Conservation (phyloP, 1,284 basidiomycete species). For the Ganoderma sinense region DNA sequence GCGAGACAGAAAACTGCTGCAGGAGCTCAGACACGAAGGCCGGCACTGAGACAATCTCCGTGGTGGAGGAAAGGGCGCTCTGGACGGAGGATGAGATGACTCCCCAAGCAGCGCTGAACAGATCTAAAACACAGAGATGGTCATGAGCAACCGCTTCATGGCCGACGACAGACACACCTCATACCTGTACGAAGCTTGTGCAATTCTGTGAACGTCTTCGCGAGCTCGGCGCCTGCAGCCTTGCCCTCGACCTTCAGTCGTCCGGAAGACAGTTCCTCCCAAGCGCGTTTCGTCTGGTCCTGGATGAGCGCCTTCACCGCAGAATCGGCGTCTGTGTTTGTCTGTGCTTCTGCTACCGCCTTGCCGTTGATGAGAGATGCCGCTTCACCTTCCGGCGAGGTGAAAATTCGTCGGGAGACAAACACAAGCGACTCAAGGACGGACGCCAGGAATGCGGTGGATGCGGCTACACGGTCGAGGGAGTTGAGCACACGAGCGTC, state of each 20-base stretch:
- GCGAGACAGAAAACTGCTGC: constrained; percentile 47
- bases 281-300: constrained; percentile 56
- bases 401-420: constrained; percentile 52
- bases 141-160: constrained; percentile 9
- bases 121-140: constrained; percentile 34
- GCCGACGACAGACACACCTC: constrained; percentile 18
- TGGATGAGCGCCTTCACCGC: constrained; percentile 43
- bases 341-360: not conserved
- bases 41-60: constrained; percentile 38
- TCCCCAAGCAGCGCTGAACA: constrained; percentile 58
- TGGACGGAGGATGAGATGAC: constrained; percentile 42
- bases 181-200: constrained; percentile 51
- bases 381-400: constrained; percentile 27
- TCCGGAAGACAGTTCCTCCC: constrained; percentile 53
- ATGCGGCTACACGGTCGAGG: constrained; percentile 56
- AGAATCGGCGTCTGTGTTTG: constrained; percentile 22
- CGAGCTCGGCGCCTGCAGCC: constrained; percentile 53
- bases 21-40: constrained; percentile 51
- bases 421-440: constrained; percentile 76
- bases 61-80: constrained; percentile 24
- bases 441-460: constrained; percentile 71
- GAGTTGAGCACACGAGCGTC: constrained; percentile 69
- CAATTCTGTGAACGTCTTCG: constrained; percentile 51
- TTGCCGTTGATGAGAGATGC: constrained; percentile 22
- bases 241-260: constrained; percentile 56